Base-by-base conservation (phyloP, 2,329 filamentous ascomycete genomes). In the Colletotrichum sp. region DNA sequence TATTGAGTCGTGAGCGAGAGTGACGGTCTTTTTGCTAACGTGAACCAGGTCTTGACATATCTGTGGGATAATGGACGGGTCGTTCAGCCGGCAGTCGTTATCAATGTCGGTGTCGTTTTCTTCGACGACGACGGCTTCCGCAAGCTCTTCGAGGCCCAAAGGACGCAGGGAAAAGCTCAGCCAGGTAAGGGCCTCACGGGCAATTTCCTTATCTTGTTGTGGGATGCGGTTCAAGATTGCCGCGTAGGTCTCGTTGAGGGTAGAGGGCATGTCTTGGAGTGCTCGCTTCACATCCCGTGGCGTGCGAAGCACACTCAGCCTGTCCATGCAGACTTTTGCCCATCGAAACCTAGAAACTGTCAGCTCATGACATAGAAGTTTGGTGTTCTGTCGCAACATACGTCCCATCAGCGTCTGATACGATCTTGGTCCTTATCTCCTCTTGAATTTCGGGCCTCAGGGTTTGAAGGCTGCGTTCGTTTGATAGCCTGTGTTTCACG, bases 261-360 rank as follows among this genome's bases (percentile, higher is more conserved):
- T 83, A 1, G 73, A 72, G 1, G 80, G 79, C 28, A 81, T 77
- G 30, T 79, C 77, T 8, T 55, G 34, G 6, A 81, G 71, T 6
- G 73, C 77, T 16, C 78, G 73, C 12, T 74, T 77, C 2, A 82
- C 67, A 30, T 82, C 78, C 67, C 79, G 75, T 32, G 79, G 77
- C 38, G 78, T 79, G 24, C 80, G 76, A 15, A 78, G 68, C 48
- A 74, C 75, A 73, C 75, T 77, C 24, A 80, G 74, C 34, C 78
- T 75, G n/a, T 81, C 80, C 69, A 83, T 78, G 58, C 78, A 80
- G n/a, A 80, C 78, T 34, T 79, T 79, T 28, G 79, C 81, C 81
- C 79, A 82, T 9, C 81, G 80, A 32, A 82, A 83, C 72, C 80
- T 81, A 5, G n/a, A 2, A 21, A 21, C 1, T 13, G 4, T 52